Evolutionary conservation across 176 grass and related monocot genomes (phyloP).

Genomic region (Poa annua): DNA sequence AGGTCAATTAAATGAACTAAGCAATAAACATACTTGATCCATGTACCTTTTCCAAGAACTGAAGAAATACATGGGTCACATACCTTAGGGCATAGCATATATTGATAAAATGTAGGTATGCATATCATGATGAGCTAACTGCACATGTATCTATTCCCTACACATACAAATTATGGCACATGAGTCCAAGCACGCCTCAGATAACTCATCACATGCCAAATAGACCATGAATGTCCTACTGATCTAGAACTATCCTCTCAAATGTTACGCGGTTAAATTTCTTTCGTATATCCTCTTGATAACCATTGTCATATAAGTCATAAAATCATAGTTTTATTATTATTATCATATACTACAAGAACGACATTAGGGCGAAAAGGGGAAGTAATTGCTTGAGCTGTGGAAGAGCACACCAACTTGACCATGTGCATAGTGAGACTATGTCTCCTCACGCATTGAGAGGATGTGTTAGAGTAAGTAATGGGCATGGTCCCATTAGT

Average conservation of each 20-base stretch:
- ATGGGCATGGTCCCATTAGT: no score
- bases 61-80: background rate
- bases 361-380: background rate
- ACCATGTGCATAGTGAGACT: background rate
- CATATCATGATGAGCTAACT: background rate
- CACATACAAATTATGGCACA: background rate
- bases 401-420: constrained; percentile 13
- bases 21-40: background rate
- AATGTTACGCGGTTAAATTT: background rate
- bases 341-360: background rate
- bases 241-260: background rate
- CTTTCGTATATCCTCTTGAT: background rate
- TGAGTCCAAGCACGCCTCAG: background rate
- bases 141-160: background rate
- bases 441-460: background rate
- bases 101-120: background rate
- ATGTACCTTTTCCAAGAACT: constrained; percentile 12
- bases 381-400: constrained; percentile 13
- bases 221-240: background rate
- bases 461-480: constrained; percentile 13
- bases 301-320: background rate
- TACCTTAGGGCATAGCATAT: constrained; percentile 26
- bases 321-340: background rate
- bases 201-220: background rate
- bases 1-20: background rate